Percentiles rank a stretch among this genome's conserved stretches.
Conservation (phyloP, 1,284 basidiomycete species). For the Coniophora puteana region DNA sequence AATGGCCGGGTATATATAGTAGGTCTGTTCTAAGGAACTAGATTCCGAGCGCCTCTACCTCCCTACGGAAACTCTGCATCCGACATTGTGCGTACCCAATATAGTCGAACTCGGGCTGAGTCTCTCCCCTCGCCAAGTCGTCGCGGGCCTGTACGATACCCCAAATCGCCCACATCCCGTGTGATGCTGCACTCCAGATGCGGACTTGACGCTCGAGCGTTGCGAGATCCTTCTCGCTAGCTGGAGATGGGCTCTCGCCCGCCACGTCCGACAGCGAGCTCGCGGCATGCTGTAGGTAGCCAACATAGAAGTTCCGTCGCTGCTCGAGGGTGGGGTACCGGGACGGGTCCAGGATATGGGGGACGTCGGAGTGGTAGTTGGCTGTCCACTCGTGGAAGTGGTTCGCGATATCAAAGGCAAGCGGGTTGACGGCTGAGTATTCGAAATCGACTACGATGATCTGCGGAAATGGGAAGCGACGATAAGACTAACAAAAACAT, state of each 20-base stretch:
- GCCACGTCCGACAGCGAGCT: constrained; percentile 23
- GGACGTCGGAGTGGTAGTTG: constrained; percentile 75
- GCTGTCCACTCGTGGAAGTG: constrained; percentile 97
- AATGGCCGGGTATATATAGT: constrained; percentile 3
- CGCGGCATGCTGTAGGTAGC: constrained; percentile 67
- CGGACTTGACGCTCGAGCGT: constrained; percentile 74
- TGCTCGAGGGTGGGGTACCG: constrained; percentile 74
- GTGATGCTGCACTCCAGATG: constrained; percentile 84
- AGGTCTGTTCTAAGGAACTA: constrained; percentile 13
- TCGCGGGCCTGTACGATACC: constrained; percentile 88
- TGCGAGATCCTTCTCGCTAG: constrained; percentile 35
- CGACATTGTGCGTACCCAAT: constrained; percentile 66
- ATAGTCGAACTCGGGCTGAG: constrained; percentile 75
- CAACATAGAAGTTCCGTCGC: constrained; percentile 77
- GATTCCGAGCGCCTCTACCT: constrained; percentile 47
- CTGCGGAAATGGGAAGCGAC: too few relatives aligned
- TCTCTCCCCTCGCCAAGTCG: constrained; percentile 59
- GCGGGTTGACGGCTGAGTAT: constrained; percentile 86
- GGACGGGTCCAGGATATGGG: constrained; percentile 68
- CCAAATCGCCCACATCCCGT: constrained; percentile 92
- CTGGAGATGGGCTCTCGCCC: constrained; percentile 19
- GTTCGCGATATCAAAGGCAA: constrained; percentile 92
- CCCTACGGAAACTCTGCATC: constrained; percentile 58
- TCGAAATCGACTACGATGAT: constrained; percentile 96
- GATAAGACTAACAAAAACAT: constrained; percentile 1